Evolutionary conservation across 768 basidiomycete genomes (phyloP).

Genomic region (Boletus insuetus): DNA sequence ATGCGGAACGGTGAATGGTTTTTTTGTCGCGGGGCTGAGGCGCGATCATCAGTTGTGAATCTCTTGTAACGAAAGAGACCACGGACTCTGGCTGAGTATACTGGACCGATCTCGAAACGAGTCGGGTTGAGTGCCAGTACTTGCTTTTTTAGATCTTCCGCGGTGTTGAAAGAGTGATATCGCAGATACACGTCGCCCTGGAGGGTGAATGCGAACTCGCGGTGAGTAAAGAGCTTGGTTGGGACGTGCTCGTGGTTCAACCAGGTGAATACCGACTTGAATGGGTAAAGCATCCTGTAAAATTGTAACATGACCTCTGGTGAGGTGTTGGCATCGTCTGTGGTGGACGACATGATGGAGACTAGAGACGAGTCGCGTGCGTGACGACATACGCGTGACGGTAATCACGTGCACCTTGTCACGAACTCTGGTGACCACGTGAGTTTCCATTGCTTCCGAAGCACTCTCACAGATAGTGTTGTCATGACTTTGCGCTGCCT

Average conservation of each 20-base stretch:
- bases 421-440: neutral
- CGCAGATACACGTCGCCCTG: slow-evolving; percentile 89
- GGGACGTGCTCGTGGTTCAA: slow-evolving; percentile 87
- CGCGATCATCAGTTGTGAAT: neutral
- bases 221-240: slow-evolving; percentile 80
- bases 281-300: slow-evolving; percentile 91
- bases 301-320: slow-evolving; percentile 73
- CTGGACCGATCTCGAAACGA: slow-evolving; percentile 95
- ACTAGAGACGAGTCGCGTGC: neutral
- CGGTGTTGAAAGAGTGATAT: slow-evolving; percentile 85
- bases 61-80: neutral
- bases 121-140: slow-evolving; percentile 81
- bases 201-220: slow-evolving; percentile 95
- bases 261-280: slow-evolving; percentile 92
- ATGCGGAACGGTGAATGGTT: slow-evolving; percentile 62
- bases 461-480: slow-evolving; percentile 2
- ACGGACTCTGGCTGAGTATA: slow-evolving; percentile 83
- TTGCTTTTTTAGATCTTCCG: slow-evolving; percentile 91
- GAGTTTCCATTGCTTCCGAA: neutral
- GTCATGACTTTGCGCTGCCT: neutral
- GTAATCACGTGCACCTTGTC: slow-evolving; percentile 8
- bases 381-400: slow-evolving; percentile 21
- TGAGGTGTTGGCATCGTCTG: slow-evolving; percentile 32
- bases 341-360: slow-evolving; percentile 9
- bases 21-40: slow-evolving; percentile 86